Conservation (phyloP, 768 basidiomycete genomes). For the Serendipita sp. region DNA sequence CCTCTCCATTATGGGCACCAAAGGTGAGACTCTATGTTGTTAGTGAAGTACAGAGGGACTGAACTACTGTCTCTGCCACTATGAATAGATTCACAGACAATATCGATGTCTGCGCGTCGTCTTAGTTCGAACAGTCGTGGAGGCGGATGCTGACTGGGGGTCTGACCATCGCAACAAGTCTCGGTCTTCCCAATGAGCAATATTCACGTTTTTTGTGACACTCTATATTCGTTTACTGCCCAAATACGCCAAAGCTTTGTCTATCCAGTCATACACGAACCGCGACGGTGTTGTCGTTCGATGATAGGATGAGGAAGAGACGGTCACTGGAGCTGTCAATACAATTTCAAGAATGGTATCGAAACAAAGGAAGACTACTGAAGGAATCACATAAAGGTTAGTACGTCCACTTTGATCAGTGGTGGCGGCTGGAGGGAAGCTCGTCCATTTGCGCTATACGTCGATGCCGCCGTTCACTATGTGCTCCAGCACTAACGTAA, state of each 20-base stretch:
- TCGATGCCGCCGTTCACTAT: neutral
- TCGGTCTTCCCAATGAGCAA: neutral
- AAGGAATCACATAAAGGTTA: too few species aligned
- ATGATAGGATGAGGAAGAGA: neutral
- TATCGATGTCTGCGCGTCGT: neutral
- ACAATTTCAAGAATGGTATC: neutral
- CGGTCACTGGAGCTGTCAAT: neutral
- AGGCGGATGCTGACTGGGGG: neutral
- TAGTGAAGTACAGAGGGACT: neutral
- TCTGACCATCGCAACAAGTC: neutral
- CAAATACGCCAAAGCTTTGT: neutral
- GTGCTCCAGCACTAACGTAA: neutral
- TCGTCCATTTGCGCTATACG: neutral
- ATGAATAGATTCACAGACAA: neutral
- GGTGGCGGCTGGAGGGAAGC: too few species aligned
- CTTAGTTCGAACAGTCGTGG: too few species aligned
- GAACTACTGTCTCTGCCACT: neutral
- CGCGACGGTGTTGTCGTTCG: neutral
- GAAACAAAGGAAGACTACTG: neutral
- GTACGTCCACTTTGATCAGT: too few species aligned
- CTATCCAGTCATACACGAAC: neutral
- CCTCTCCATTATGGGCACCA: neutral
- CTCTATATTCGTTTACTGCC: neutral
- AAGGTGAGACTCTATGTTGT: too few species aligned
- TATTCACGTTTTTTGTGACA: neutral